Evolutionary conservation across 768 basidiomycete species (phyloP), one percentile per base, ranked within the genome.

Genomic region (Pulveroboletus sp.): DNA sequence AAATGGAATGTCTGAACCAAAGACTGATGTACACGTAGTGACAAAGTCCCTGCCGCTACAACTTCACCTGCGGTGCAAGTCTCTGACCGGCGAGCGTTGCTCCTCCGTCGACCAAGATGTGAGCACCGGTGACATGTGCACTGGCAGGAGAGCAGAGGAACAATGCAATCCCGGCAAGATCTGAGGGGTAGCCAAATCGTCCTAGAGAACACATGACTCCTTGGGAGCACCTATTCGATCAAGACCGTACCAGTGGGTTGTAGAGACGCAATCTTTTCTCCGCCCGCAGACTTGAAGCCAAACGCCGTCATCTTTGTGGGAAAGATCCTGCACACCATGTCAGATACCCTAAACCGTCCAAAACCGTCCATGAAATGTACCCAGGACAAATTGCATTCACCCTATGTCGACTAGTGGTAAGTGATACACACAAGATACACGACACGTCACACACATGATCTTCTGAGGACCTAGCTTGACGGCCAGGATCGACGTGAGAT

Each of bases 311-410:
- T 91, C 71, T 85, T 89, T 40, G 85, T 86, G 0, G 86, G 87
- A 71, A 88, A 93, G 11, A 89, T 69, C 2, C 85, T 85, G 55
- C 5, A 31, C 14, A 27, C 11, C 18, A 17, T 10, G 8, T 55
- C 38, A 53, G 40, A 39, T 21, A 32, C 31, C 21, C 28, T 6
- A 18, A 3, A 42, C 39, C 14, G 15, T 15, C 27, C 1, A 46
- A 17, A 1, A 21, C 21, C 4, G 6, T 6, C 11, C 4, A 28
- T 43, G 17, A 36, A 38, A 54, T 70, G 43, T 63, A 88, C 87
- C 89, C 89, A 0, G 89, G 89, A 37, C 84, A 77, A 45, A 92
- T 89, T 3, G 89, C 88, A 57, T 93, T 93, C 5, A 91, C 88
- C 47, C 86, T 89, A 37, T 52, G 42, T 55, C 21, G 49, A 9